A percentile compares a stretch with the other conserved stretches of the same genome.
Conservation (phyloP, 1,139 yeast genomes). For the Yamadazyma atmosphaerica region DNA sequence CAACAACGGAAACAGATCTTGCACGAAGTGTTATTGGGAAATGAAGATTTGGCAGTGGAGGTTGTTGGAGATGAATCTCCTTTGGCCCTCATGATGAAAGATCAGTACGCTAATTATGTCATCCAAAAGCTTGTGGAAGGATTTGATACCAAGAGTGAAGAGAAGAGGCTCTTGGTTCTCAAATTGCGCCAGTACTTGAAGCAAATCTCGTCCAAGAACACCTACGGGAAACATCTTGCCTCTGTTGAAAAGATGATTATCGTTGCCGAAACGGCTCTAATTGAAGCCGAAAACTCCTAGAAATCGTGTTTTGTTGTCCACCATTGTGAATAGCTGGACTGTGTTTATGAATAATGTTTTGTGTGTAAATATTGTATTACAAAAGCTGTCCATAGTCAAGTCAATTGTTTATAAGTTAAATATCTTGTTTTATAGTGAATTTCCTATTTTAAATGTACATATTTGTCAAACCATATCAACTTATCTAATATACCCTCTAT, state of each 20-base stretch:
- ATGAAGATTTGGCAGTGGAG: constrained; percentile 42
- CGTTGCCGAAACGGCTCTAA: constrained; percentile 51
- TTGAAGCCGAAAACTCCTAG: constrained; percentile 33
- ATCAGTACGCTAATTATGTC: constrained; percentile 96
- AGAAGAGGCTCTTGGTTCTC: constrained; percentile 59
- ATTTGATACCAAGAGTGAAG: constrained; percentile 61
- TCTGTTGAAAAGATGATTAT: constrained; percentile 78
- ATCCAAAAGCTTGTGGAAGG: constrained; percentile 92
- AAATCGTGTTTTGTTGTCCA: too few relatives aligned
- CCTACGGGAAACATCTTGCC: constrained; percentile 81
- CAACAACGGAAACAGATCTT: constrained; percentile 65
- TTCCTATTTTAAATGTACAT: constrained; percentile 3
- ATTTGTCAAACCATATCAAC: neutral
- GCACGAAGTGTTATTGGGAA: constrained; percentile 57
- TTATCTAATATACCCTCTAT: constrained; percentile 1
- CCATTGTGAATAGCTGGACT: too few relatives aligned
- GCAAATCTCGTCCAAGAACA: constrained; percentile 53
- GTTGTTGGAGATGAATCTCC: constrained; percentile 59
- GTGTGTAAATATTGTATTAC: constrained; percentile 12
- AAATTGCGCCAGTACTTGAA: constrained; percentile 64
- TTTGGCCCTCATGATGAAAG: constrained; percentile 88
- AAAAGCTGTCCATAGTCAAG: constrained; percentile 10
- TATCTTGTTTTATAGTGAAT: constrained; percentile 16
- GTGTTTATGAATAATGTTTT: constrained; percentile 4
- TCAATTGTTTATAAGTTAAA: constrained; percentile 13